Base-by-base conservation (phyloP, 2,329 filamentous ascomycete genomes). In the Colletotrichum paranaense region DNA sequence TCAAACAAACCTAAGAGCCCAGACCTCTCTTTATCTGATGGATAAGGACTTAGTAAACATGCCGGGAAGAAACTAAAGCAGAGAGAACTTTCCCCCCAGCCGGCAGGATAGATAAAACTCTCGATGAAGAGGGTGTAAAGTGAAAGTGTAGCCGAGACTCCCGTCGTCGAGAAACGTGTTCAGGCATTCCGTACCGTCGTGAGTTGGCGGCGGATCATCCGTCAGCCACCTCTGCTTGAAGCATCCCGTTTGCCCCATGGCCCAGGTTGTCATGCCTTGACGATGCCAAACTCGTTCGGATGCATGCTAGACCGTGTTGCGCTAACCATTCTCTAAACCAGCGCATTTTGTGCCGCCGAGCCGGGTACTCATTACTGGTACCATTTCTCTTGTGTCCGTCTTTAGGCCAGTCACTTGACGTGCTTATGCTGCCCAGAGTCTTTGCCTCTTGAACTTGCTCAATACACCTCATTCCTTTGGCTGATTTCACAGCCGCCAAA, bases 361-460 rank as follows among this genome's bases (percentile, higher is more conserved):
- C 56, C 32, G 16, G 19, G 26, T 30, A 5, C 35, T 6, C 28
- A 58, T 28, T 32, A 12, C 56, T 7, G 14, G 16, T 56, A 35
- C 24, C 24, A 14, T 28, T 12, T n/a, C 8, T 9, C 16, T 26
- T 12, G 2, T n/a, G 8, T 3, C 16, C 14, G 19, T 22, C 11
- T 57, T 46, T 14, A 2, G 16, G 5, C n/a, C 9, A 22, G 12
- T n/a, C 30, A 30, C 42, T 26, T 35, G 30, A 64, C 30, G 30
- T 38, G 32, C 58, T 49, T 16, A 56, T 22, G 62, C 52, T 28
- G 72, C 68, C 68, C n/a, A 74, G 69, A 16, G 30, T 49, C 46
- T n/a, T 46, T 7, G 32, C 24, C 32, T 42, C 65, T 62, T 69
- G 68, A 76, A 76, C 69, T 75, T 76, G 74, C 74, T 76, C 74